Base-by-base conservation (phyloP, 208 protist genomes). In the Strigomonas culicis region DNA sequence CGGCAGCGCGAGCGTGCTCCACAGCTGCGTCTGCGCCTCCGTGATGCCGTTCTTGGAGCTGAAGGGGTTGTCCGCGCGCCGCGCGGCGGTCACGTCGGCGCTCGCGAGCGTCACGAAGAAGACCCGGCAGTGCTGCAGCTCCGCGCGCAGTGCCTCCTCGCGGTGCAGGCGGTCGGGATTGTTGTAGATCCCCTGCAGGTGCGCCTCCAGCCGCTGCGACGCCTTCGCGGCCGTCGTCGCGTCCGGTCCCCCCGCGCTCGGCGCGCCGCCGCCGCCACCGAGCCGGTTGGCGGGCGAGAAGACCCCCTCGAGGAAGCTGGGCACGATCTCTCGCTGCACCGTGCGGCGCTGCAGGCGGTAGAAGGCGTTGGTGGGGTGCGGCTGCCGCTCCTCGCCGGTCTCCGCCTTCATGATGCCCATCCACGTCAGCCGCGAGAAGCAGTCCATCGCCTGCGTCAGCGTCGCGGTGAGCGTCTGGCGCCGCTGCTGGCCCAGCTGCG, bases 51-150 rank as follows among this genome's bases (percentile, higher is more conserved):
- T 95, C 22, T 78, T 80, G 10, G 59, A 39, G 8, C 83, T 90
- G 70, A 95, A 95, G 1, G 90, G 90, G 60, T 95, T 95, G 71
- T 95, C 90, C 3, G 80, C 79, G 13, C 90, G 86, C 22, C 90
- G 86, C 46, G 90, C 90, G 15, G 90, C 90, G 19, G 86, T 92
- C 4, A 93, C 77, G 60, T 79, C 82, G 32, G 86, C 90, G 21
- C 78, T 89, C 24, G 66, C 74, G 34, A 95, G 32, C 62, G 93
- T 73, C 39, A 95, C 67, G 62, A 95, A 86, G 66, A 86, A 87
- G 15, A 72, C 80, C 2, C 59, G 60, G 65, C 77, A 80, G 39
- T 50, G 49, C 0, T 69, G 76, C 63, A 93, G 60, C 59, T 71
- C 75, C 0, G 73, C 67, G n/a, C 75, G 79, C 59, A 83, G 74